Conservation (phyloP, 2,329 filamentous ascomycete species). For the Aspergillus tamarii region DNA sequence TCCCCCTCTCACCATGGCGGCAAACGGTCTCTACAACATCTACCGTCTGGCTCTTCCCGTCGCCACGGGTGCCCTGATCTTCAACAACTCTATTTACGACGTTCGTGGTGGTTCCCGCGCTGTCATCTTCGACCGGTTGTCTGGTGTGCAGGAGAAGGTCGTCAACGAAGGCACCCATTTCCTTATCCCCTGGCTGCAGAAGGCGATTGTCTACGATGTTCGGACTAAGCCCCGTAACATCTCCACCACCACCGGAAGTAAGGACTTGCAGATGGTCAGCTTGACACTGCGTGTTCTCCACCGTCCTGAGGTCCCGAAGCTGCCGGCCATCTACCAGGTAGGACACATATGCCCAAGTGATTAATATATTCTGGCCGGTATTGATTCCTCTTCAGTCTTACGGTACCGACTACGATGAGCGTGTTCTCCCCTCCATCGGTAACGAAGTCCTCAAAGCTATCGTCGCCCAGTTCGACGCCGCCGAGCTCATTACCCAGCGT, state of each 20-base stretch:
- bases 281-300: constrained; percentile 94
- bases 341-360: constrained; percentile 24
- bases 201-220: constrained; percentile 93
- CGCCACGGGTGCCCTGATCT: constrained; percentile 67
- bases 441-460: constrained; percentile 99
- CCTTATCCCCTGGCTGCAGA: constrained; percentile 92
- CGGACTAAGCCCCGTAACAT: constrained; percentile 97
- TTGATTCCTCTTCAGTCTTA: constrained; percentile 67
- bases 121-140: constrained; percentile 94
- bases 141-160: constrained; percentile 89
- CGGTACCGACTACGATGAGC: constrained; percentile 97
- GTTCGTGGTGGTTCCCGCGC: constrained; percentile 92
- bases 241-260: constrained; percentile 94
- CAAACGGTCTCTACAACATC: constrained; percentile 39
- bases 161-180: constrained; percentile 97
- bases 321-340: constrained; percentile 99
- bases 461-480: constrained; percentile 97
- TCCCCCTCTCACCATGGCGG: constrained; percentile 49
- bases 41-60: constrained; percentile 67
- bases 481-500: constrained; percentile 97
- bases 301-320: constrained; percentile 84
- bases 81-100: constrained; percentile 88
- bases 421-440: constrained; percentile 96
- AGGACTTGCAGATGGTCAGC: constrained; percentile 99
- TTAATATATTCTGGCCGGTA: not conserved